phyloP scores from a whole-genome alignment of 2,329 filamentous ascomycete genomes.

The Akanthomyces muscarius region DNA sequence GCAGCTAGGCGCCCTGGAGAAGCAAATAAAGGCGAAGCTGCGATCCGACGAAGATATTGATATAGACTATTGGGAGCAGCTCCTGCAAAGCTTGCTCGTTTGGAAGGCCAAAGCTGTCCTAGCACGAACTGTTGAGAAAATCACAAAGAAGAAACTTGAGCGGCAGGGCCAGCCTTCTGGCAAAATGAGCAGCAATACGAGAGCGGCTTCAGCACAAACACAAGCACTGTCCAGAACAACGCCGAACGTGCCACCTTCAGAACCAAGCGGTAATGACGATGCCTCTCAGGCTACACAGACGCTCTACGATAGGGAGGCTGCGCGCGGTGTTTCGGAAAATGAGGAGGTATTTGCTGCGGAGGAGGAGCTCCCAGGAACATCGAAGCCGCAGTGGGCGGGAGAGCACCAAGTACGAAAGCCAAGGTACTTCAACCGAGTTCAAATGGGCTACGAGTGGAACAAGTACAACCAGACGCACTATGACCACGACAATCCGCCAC shows the following conservation, averaged over 20 bases:
- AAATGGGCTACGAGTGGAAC: conserved; percentile 99
- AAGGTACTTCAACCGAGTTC: conserved; percentile 93
- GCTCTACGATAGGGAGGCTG: conserved; percentile 87
- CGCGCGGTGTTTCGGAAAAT: conserved; percentile 84
- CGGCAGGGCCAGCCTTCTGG: conserved; percentile 24
- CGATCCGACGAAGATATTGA: conserved; percentile 88
- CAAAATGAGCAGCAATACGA: conserved; percentile 50
- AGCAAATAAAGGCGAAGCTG: conserved; percentile 81
- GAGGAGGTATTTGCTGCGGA: conserved; percentile 95
- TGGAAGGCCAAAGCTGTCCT: conserved; percentile 92
- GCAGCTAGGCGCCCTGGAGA: conserved; percentile 81
- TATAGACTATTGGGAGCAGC: conserved; percentile 95
- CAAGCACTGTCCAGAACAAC: conserved; percentile 20
- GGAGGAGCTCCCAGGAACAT: conserved; percentile 62
- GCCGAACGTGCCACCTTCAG: conserved; percentile 7
- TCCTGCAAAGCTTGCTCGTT: conserved; percentile 76
- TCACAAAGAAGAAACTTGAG: conserved; percentile 52
- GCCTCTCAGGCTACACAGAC: conserved; percentile 84
- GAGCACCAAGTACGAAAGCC: conserved; percentile 90
- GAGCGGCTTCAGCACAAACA: conserved; percentile 11
- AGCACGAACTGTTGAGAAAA: conserved; percentile 69
- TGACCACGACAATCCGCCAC: conserved; percentile 95
- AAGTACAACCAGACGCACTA: conserved; percentile 99
- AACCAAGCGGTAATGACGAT: conserved; percentile 53
- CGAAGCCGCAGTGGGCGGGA: conserved; percentile 72